phyloP scores from a whole-genome alignment of 192 early-diverging fungal species.

The Backusella liffmaniae region DNA sequence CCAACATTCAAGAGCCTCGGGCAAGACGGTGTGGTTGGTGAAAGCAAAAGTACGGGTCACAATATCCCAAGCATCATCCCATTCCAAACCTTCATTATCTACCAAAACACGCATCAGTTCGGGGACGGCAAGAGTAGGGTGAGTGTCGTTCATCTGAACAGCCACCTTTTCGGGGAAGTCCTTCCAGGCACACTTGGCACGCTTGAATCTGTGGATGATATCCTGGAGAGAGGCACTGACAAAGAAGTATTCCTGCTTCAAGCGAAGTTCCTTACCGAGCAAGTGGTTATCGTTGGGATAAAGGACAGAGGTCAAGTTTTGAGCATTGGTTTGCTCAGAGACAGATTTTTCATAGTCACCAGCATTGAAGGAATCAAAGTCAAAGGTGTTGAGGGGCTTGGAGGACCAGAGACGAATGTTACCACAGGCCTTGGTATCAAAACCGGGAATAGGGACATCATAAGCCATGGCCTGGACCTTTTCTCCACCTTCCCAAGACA shows the following conservation, averaged over 20 bases:
- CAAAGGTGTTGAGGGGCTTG: conserved; percentile 88
- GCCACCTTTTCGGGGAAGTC: conserved; percentile 93
- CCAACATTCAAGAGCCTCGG: conserved; percentile 98
- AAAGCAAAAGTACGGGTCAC: conserved; percentile 90
- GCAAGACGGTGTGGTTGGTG: conserved; percentile 98
- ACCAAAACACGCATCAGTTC: conserved; percentile 93
- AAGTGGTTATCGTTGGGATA: conserved; percentile 99
- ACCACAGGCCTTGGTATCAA: conserved; percentile 90
- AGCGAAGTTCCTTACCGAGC: conserved; percentile 92
- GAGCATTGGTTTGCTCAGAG: conserved; percentile 87
- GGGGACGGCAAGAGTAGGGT: conserved; percentile 92
- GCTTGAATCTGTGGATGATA: conserved; percentile 93
- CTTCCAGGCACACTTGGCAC: conserved; percentile 74
- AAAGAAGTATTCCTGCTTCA: conserved; percentile 99
- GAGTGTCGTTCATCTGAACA: conserved; percentile 98
- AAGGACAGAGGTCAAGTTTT: conserved; percentile 92
- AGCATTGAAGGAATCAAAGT: conserved; percentile 81
- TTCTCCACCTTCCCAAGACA: conserved; percentile 84
- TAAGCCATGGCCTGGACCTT: conserved; percentile 92
- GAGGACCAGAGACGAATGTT: conserved; percentile 97
- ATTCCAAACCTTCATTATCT: conserved; percentile 85
- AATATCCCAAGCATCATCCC: conserved; percentile 97
- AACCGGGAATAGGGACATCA: conserved; percentile 92
- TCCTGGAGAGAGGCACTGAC: conserved; percentile 87
- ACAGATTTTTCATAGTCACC: conserved; percentile 94